Base-by-base conservation (phyloP, 2,329 filamentous ascomycete genomes). In the Sporothrix mexicana region DNA sequence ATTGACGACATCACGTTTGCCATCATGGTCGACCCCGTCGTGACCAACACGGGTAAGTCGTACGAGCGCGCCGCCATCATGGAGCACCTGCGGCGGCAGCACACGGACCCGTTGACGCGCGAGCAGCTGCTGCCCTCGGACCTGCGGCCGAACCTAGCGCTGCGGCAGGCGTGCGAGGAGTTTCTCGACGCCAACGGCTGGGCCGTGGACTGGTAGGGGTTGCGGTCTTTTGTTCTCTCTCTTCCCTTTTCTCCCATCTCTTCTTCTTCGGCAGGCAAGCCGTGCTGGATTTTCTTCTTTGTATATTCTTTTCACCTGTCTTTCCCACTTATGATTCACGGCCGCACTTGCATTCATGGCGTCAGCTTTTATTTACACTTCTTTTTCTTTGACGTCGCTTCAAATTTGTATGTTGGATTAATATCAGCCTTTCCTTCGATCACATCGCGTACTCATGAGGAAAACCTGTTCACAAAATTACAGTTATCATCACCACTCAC, bases 121-220 rank as follows among this genome's bases (percentile, higher is more conserved):
- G 91, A 94, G 75, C 89, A 92, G 0, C 85, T 98, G 67, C 82
- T 82, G 0, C 84, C 89, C 0, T 83, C 85, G 1, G 94, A 98
- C 61, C 81, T 98, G 71, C 86, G 94, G 57, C 92, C 93, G 0
- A 98, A 98, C 80, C 85, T 97, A 61, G 92, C 88, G 0, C 84
- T 98, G 73, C 93, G 91, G 80, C 88, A 93, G 70, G 95, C 75
- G 1, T 75, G 74, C 30, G 75, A 93, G 62, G 93, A 96, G 76
- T 98, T 97, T 78, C 83, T 98, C 73, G 87, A 92, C 41, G 85
- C 93, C 77, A 98, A 97, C 78, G 95, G 94, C 10, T 97, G 96
- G 93, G 94, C 94, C 0, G 94, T 93, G 53, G 95, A 98, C 80
- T 98, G 93, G 92, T 97, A 72, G 53, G 45, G 1, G n/a, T 2